Conservation (phyloP, 2,329 filamentous ascomycete genomes). For the Zymoseptoria crescenta region DNA sequence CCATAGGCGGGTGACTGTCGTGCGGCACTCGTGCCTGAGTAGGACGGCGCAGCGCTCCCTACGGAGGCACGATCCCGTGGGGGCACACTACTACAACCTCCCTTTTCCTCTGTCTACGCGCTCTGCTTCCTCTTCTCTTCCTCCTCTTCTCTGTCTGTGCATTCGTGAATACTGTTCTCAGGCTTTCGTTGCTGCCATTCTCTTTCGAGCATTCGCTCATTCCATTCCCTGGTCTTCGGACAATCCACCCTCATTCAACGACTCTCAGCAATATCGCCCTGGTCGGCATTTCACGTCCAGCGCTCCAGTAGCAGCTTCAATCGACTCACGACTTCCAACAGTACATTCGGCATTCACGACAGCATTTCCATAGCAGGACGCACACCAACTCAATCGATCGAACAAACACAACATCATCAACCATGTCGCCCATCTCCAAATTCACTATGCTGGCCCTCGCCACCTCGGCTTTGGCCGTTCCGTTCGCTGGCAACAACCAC, state of each 20-base stretch:
- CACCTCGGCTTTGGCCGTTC: conserved; percentile 33
- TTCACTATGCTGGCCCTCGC: conserved; percentile 38
- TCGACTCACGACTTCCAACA: conserved; percentile 1
- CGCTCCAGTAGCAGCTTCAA: conserved; percentile 34
- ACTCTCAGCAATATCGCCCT: conserved; percentile 29
- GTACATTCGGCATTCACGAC: background rate
- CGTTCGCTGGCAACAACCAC: conserved; percentile 23
- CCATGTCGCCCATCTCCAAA: conserved; percentile 31
- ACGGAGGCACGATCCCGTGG: background rate
- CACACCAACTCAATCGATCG: background rate
- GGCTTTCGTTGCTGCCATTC: conserved; percentile 21
- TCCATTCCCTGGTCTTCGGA: conserved; percentile 31
- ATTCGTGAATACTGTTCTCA: conserved; percentile 9
- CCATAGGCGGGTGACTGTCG: background rate
- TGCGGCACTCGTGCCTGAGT: background rate
- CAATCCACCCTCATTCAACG: conserved; percentile 28
- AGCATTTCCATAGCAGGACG: conserved; percentile 4
- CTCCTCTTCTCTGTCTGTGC: conserved; percentile 17
- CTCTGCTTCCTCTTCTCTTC: conserved; percentile 1
- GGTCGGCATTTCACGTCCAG: conserved; percentile 32
- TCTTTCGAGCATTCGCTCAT: conserved; percentile 36
- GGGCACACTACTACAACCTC: conserved; percentile 2
- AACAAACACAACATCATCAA: conserved; percentile 16
- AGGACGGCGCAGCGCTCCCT: background rate
- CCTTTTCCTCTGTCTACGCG: conserved; percentile 1